Evolutionary conservation across 2,329 filamentous ascomycete species (phyloP), one percentile per base, ranked within the genome.

Genomic region (Xylariales sp.): DNA sequence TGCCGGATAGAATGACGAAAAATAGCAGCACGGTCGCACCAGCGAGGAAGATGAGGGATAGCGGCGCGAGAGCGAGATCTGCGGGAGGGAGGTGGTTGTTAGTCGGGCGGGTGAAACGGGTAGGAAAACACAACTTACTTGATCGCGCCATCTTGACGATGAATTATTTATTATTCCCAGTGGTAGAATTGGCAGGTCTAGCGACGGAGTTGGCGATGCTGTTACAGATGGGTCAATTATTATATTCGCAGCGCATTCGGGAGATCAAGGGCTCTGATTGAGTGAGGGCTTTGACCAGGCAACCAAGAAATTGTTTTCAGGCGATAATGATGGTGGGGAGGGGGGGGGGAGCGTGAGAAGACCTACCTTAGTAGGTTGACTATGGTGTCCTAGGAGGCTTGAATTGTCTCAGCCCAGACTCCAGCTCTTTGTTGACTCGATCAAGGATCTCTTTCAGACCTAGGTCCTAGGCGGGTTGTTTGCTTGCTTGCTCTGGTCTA

Each of bases 1-100:
- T 78, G 66, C 83, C 88, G 18, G 84, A 81, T 46, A 91, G 83
- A 75, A 90, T 84, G 72, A 89, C 79, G 81, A 89, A 88, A 78
- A 85, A 86, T 60, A 89, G 82, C 74, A 89, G 78, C 39, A 88
- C 80, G 50, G 87, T 80, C 41, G 86, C 84, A 56, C 78, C 80
- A 68, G 80, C 83, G 71, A 87, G 80, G 72, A 89, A 81, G 72
- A 86, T 46, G 58, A 77, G 73, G 34, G 73, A 73, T 10, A 76
- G 61, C 8, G 73, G 75, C 67, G 75, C 75, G 39, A 76, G 66
- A 36, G 57, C 43, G 6, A 39, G n/a, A 23, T 45, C 67, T 69
- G 39, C 9, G 18, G n/a, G 62, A 2, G 14, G 30, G 52, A 6
- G 46, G 8, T 30, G 2, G 10, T 59, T 64, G 54, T 62, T 56